Conservation (phyloP, 2,329 filamentous ascomycete species). For the Pseudogymnoascus verrucosus region DNA sequence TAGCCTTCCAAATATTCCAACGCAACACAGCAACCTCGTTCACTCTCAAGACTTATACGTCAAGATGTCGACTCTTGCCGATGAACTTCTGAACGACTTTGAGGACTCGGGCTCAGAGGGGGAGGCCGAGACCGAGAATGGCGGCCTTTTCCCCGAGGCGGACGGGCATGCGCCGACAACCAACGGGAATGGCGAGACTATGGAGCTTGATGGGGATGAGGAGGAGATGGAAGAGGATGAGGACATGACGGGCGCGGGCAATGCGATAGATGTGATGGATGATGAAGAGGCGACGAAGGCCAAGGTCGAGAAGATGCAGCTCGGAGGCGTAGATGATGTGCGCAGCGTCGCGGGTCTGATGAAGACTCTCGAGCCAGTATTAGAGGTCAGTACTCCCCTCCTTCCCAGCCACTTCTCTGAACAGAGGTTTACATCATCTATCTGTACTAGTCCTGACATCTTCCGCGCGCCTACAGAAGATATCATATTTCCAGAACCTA, state of each 20-base stretch:
- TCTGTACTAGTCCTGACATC: conserved; percentile 60
- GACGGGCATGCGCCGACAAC: conserved; percentile 25
- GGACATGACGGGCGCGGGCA: conserved; percentile 41
- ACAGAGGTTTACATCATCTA: conserved; percentile 54
- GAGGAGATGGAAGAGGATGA: conserved; percentile 55
- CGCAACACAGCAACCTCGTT: conserved; percentile 3
- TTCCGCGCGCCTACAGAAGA: conserved; percentile 59
- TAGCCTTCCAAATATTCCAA: conserved; percentile 12
- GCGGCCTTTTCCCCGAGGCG: conserved; percentile 35
- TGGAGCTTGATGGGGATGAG: conserved; percentile 54
- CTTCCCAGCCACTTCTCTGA: conserved; percentile 20
- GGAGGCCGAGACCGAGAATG: conserved; percentile 51
- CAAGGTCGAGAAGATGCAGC: conserved; percentile 75
- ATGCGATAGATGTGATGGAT: conserved; percentile 43
- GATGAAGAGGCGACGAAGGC: conserved; percentile 65
- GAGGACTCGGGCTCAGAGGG: conserved; percentile 76
- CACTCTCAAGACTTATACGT: conserved; percentile 6
- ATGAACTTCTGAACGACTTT: conserved; percentile 88
- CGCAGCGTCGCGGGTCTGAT: conserved; percentile 72
- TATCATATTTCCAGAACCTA: conserved; percentile 65
- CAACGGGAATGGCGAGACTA: conserved; percentile 29
- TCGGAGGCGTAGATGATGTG: conserved; percentile 67
- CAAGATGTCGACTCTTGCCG: conserved; percentile 79
- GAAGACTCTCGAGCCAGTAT: conserved; percentile 69
- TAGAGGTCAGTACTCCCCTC: conserved; percentile 59